Percentiles rank a stretch among this genome's conserved stretches.
Conservation (phyloP, 108 stramenopile species). For the Pseudonitzschia pungens region DNA sequence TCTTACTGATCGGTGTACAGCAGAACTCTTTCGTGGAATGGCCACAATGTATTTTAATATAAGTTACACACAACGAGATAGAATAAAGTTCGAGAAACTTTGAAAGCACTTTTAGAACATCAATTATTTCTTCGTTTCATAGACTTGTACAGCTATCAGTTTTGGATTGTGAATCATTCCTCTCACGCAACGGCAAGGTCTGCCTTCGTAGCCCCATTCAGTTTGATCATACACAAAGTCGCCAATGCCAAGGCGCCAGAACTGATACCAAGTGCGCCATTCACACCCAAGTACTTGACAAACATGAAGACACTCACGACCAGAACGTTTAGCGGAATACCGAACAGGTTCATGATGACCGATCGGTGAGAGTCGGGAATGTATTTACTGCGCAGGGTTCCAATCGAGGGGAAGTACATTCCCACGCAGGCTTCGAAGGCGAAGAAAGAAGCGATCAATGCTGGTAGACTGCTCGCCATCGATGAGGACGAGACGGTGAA, state of each 20-base stretch:
- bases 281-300: constrained; percentile 80
- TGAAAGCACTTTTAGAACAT: too few species aligned
- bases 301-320: constrained; percentile 89
- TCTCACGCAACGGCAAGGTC: background rate
- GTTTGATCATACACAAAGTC: constrained; percentile 62
- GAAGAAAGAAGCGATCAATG: constrained; percentile 67
- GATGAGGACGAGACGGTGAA: constrained; percentile 47
- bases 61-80: background rate
- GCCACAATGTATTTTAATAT: background rate
- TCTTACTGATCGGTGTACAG: background rate
- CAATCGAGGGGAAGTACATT: constrained; percentile 95
- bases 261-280: constrained; percentile 76
- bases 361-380: constrained; percentile 92
- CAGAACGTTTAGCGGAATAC: constrained; percentile 93
- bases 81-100: too few species aligned
- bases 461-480: constrained; percentile 31
- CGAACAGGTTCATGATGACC: constrained; percentile 96
- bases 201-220: constrained; percentile 22
- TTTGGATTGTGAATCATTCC: background rate
- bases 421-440: constrained; percentile 97
- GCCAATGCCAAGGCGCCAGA: constrained; percentile 81
- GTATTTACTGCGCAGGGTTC: constrained; percentile 92
- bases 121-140: too few species aligned
- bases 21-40: background rate
- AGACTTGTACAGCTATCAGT: too few species aligned